Percentiles rank a stretch among this genome's conserved stretches.
These are phyloP conservation scores for Silene coronaria DNA, from an alignment of 179 eudicot genomes.

Conservation along the genomic window DNA sequence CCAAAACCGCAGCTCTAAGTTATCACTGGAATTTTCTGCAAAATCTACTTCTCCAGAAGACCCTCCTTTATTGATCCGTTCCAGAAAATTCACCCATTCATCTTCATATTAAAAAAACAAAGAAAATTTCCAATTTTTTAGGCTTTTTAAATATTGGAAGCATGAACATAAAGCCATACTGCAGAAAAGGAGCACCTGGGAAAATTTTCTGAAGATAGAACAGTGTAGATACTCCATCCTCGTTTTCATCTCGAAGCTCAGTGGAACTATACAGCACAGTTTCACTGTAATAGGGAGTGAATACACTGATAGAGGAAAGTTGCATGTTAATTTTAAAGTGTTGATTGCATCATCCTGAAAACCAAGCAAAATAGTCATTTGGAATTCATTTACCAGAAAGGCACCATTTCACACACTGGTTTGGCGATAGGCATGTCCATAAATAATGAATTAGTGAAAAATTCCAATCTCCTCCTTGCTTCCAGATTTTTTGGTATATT, in stretches of 20 bases:
- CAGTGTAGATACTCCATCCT: constrained; percentile 88
- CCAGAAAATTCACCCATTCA: constrained; percentile 92
- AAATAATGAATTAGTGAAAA: constrained; percentile 84
- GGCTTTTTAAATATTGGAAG: not conserved
- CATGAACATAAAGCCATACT: not conserved
- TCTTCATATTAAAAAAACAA: constrained; percentile 31
- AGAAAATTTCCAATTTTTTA: not conserved
- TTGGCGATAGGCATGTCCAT: constrained; percentile 94
- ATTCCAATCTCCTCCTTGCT: constrained; percentile 91
- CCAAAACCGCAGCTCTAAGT: constrained; percentile 92
- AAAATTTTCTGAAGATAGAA: constrained; percentile 95
- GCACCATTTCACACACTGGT: constrained; percentile 85
- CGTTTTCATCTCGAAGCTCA: constrained; percentile 74
- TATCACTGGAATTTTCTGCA: constrained; percentile 54
- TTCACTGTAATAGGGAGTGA: constrained; percentile 98
- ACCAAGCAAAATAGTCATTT: not conserved
- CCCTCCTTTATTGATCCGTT: constrained; percentile 60
- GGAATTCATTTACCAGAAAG: constrained; percentile 57
- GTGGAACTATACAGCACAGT: constrained; percentile 83
- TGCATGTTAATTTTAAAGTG: constrained; percentile 18
- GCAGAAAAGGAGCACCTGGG: constrained; percentile 55
- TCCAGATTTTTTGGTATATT: constrained; percentile 94
- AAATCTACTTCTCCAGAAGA: constrained; percentile 62
- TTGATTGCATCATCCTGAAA: not conserved
- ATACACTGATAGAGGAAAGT: constrained; percentile 48